These are phyloP conservation scores for Lipomyces orientalis DNA, from an alignment of 805 yeast species.

Conservation along the genomic window DNA sequence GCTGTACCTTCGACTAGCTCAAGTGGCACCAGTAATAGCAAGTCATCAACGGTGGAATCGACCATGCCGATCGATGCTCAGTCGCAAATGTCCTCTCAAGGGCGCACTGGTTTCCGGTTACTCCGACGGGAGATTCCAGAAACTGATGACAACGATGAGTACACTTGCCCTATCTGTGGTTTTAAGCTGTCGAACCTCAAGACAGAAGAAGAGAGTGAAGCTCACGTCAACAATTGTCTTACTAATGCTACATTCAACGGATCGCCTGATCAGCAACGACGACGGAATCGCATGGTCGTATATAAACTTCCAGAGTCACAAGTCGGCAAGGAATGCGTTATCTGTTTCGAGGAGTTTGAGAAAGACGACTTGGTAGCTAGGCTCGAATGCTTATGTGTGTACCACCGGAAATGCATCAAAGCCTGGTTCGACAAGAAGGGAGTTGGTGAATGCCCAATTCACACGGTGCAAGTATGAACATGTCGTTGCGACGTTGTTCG, in stretches of 20 bases:
- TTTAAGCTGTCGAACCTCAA: conserved; percentile 39
- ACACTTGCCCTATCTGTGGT: conserved; percentile 51
- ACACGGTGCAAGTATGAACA: conserved; percentile 52
- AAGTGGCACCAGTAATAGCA: not conserved
- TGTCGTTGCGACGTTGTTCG: not conserved
- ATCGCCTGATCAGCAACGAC: conserved; percentile 57
- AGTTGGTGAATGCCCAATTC: conserved; percentile 86
- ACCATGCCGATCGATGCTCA: conserved; percentile 11
- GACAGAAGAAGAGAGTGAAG: conserved; percentile 53
- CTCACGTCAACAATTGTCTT: conserved; percentile 76
- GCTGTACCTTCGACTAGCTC: not conserved
- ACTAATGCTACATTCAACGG: conserved; percentile 63
- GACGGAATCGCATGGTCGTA: conserved; percentile 85
- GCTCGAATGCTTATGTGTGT: conserved; percentile 90
- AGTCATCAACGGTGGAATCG: conserved; percentile 18
- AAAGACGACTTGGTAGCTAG: conserved; percentile 92
- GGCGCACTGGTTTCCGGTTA: conserved; percentile 27
- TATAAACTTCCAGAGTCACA: conserved; percentile 54
- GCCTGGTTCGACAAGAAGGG: conserved; percentile 91
- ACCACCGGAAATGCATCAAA: conserved; percentile 88
- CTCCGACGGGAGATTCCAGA: conserved; percentile 22
- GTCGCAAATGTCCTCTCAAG: not conserved
- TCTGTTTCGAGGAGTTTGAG: conserved; percentile 85
- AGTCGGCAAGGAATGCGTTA: conserved; percentile 80
- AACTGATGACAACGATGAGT: conserved; percentile 42